A percentile compares a stretch with the other conserved stretches of the same genome.
These are phyloP conservation scores for Thielaviopsis musarum DNA, from an alignment of 2,329 filamentous ascomycete genomes.

Conservation along the genomic window DNA sequence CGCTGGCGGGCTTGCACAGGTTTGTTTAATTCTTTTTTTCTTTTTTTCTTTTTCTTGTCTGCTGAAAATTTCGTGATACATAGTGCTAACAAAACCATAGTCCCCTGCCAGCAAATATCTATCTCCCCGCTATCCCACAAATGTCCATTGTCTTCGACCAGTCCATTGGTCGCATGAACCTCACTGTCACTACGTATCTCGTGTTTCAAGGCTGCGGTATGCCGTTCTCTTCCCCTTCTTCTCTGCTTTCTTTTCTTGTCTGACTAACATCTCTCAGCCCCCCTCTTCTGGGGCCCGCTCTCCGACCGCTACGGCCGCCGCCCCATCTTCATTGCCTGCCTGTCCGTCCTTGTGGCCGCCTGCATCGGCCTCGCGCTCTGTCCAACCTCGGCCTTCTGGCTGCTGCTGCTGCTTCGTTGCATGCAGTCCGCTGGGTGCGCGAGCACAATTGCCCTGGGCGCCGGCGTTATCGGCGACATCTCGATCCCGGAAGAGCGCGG, in stretches of 20 bases:
- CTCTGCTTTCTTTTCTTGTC: neutral
- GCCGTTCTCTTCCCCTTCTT: neutral
- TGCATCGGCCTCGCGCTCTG: slow-evolving; percentile 20
- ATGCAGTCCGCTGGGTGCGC: slow-evolving; percentile 20
- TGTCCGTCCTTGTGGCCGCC: slow-evolving; percentile 18
- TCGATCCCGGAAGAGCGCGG: slow-evolving; percentile 19
- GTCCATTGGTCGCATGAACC: slow-evolving; percentile 19
- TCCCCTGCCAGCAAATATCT: slow-evolving; percentile 21
- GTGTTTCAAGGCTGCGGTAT: slow-evolving; percentile 17
- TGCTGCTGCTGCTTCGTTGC: slow-evolving; percentile 18
- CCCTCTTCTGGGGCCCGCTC: slow-evolving; percentile 21
- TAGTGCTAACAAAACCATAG: slow-evolving; percentile 11
- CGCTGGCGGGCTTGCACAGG: slow-evolving; percentile 17
- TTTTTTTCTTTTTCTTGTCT: neutral
- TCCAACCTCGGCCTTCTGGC: slow-evolving; percentile 19
- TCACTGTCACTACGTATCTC: slow-evolving; percentile 20
- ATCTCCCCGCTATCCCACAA: slow-evolving; percentile 19
- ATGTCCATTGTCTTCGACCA: slow-evolving; percentile 17
- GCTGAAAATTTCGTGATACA: neutral
- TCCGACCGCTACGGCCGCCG: slow-evolving; percentile 20
- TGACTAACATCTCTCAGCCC: slow-evolving; percentile 12
- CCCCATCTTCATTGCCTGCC: slow-evolving; percentile 18
- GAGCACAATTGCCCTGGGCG: slow-evolving; percentile 20
- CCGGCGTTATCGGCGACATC: slow-evolving; percentile 21
- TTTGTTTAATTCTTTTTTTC: neutral